Conservation (phyloP, 805 yeast genomes). For the Suhomyces faveliae region DNA sequence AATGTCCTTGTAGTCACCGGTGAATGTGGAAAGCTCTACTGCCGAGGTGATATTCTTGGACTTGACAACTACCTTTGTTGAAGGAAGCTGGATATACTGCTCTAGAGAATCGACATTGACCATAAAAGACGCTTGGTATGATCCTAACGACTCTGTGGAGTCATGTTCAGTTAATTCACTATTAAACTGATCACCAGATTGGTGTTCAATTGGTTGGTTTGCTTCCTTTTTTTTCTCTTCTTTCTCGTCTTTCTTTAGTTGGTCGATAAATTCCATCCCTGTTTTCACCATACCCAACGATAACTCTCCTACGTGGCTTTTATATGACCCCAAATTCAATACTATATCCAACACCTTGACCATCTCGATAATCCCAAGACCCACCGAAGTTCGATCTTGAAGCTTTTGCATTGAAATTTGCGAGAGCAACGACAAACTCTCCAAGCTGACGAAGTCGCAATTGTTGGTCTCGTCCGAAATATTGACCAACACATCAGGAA, state of each 20-base stretch:
- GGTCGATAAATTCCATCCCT: background rate
- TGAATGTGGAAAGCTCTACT: background rate
- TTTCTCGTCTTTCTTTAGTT: too few relatives aligned
- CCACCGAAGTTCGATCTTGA: conserved; percentile 8
- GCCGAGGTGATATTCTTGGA: background rate
- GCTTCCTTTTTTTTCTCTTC: too few relatives aligned
- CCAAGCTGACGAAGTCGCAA: conserved; percentile 17
- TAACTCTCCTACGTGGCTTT: conserved; percentile 19
- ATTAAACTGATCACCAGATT: too few relatives aligned
- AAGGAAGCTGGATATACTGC: background rate
- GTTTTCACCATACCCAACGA: conserved; percentile 12
- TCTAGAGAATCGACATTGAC: background rate
- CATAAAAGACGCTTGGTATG: background rate
- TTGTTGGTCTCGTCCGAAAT: conserved; percentile 2
- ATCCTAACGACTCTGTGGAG: too few relatives aligned
- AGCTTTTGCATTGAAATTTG: background rate
- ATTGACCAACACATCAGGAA: conserved; percentile 8
- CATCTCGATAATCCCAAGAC: conserved; percentile 10
- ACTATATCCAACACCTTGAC: conserved; percentile 10
- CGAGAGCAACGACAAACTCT: conserved; percentile 8
- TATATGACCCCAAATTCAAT: conserved; percentile 15
- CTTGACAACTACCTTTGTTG: background rate
- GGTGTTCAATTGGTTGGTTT: too few relatives aligned
- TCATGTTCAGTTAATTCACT: too few relatives aligned
- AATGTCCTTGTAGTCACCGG: conserved; percentile 1